phyloP scores from a whole-genome alignment of 23 red algal species.

The Gracilaria vermiculophylla region DNA sequence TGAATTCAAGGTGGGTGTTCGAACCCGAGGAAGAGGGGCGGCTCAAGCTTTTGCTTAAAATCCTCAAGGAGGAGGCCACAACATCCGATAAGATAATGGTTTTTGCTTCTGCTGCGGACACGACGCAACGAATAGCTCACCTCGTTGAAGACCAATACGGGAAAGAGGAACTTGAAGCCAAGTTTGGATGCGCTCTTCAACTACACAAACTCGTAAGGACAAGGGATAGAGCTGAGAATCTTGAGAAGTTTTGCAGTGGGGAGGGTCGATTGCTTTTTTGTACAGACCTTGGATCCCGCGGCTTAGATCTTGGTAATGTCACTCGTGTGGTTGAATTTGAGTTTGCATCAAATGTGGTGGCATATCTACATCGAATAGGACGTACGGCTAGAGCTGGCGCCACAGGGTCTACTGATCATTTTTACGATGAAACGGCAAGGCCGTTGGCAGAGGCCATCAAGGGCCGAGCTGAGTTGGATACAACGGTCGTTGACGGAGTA shows the following conservation, averaged over 20 bases:
- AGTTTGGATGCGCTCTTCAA: slow-evolving; percentile 46
- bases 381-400: slow-evolving; percentile 78
- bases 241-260: slow-evolving; percentile 57
- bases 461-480: slow-evolving; percentile 2
- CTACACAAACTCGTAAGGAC: slow-evolving; percentile 43
- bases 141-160: slow-evolving; percentile 1
- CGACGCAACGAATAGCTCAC: background rate
- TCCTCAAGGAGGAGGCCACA: slow-evolving; percentile 35
- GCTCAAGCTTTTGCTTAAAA: slow-evolving; percentile 18
- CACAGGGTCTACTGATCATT: slow-evolving; percentile 56
- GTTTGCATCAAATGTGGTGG: slow-evolving; percentile 81
- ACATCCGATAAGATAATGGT: slow-evolving; percentile 67
- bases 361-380: slow-evolving; percentile 94
- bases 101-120: slow-evolving; percentile 41
- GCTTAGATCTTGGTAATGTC: slow-evolving; percentile 89
- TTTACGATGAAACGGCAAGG: slow-evolving; percentile 49
- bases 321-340: slow-evolving; percentile 85
- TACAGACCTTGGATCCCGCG: slow-evolving; percentile 91
- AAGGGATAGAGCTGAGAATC: slow-evolving; percentile 35
- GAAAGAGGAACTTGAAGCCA: background rate
- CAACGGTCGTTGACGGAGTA: slow-evolving; percentile 64
- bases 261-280: slow-evolving; percentile 79
- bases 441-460: slow-evolving; percentile 70
- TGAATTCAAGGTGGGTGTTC: slow-evolving; percentile 28
- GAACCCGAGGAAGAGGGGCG: slow-evolving; percentile 3